Conservation (phyloP, 345 rosid genomes). For the Moricandia moricandioides region DNA sequence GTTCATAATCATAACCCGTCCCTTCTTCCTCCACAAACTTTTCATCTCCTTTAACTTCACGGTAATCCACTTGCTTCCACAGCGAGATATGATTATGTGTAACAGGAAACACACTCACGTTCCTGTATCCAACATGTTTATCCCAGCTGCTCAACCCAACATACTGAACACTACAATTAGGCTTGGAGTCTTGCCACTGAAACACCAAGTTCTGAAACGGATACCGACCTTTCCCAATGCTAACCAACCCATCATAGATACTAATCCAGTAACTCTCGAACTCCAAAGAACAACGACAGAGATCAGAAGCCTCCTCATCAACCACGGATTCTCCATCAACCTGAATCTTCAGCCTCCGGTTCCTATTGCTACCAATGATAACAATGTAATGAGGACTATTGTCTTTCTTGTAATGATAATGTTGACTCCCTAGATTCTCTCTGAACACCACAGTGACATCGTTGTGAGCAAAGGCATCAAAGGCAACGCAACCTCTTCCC, state of each 20-base stretch:
- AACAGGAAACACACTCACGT: slow-evolving; percentile 83
- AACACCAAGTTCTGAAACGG: slow-evolving; percentile 93
- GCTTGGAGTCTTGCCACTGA: slow-evolving; percentile 85
- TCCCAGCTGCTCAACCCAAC: slow-evolving; percentile 97
- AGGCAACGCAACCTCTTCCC: slow-evolving; percentile 94
- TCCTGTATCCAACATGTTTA: slow-evolving; percentile 92
- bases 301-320: slow-evolving; percentile 68
- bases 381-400: slow-evolving; percentile 92
- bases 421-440: slow-evolving; percentile 88
- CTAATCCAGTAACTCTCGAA: slow-evolving; percentile 96
- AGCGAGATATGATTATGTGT: slow-evolving; percentile 67
- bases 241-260: slow-evolving; percentile 84
- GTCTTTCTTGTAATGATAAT: slow-evolving; percentile 90
- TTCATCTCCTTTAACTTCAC: slow-evolving; percentile 48
- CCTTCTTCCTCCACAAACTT: slow-evolving; percentile 44
- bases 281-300: slow-evolving; percentile 68
- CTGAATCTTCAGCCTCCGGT: slow-evolving; percentile 83
- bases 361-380: slow-evolving; percentile 90
- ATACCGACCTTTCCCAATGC: slow-evolving; percentile 86
- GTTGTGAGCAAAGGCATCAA: slow-evolving; percentile 91
- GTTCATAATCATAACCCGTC: slow-evolving; percentile 40
- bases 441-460: slow-evolving; percentile 96
- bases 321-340: slow-evolving; percentile 84
- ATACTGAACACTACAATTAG: slow-evolving; percentile 75
- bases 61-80: slow-evolving; percentile 82